phyloP scores from a whole-genome alignment of 768 basidiomycete genomes.

The Termitomyces sp. region DNA sequence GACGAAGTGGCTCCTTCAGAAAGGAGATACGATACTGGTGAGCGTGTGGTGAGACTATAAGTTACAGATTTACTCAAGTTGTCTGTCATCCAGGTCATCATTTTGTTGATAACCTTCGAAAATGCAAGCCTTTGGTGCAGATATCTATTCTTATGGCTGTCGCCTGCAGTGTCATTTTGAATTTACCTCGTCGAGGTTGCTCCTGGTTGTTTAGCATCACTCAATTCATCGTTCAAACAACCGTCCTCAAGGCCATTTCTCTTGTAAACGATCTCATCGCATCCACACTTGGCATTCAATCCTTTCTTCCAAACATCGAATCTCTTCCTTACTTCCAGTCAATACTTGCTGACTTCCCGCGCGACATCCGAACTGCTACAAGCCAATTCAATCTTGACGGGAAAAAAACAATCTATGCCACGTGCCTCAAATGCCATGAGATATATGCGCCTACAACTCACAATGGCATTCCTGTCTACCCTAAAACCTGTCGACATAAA shows the following conservation, averaged over 20 bases:
- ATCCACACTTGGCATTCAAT: no score
- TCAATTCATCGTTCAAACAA: conserved; percentile 6
- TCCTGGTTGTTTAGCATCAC: conserved; percentile 10
- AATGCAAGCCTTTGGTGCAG: conserved; percentile 7
- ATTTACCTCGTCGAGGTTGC: conserved; percentile 6
- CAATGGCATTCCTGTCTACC: conserved; percentile 3
- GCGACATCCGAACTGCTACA: conserved; percentile 8
- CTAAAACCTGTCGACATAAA: conserved; percentile 10
- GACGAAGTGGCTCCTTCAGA: background rate
- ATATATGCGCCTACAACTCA: conserved; percentile 8
- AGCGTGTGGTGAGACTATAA: background rate
- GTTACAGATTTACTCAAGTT: background rate
- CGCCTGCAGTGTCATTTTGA: conserved; percentile 6
- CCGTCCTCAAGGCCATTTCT: background rate
- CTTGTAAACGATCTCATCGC: background rate
- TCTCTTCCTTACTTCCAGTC: background rate
- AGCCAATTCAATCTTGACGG: conserved; percentile 13
- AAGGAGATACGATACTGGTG: background rate
- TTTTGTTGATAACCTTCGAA: background rate
- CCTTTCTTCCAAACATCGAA: background rate
- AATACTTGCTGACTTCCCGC: conserved; percentile 7
- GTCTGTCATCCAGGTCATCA: background rate
- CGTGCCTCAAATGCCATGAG: conserved; percentile 17
- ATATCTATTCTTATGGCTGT: conserved; percentile 8
- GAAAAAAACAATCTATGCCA: conserved; percentile 14